Percentiles rank a stretch among this genome's conserved stretches.
Conservation (phyloP, 331 rosid species). For the Malus hybrid region DNA sequence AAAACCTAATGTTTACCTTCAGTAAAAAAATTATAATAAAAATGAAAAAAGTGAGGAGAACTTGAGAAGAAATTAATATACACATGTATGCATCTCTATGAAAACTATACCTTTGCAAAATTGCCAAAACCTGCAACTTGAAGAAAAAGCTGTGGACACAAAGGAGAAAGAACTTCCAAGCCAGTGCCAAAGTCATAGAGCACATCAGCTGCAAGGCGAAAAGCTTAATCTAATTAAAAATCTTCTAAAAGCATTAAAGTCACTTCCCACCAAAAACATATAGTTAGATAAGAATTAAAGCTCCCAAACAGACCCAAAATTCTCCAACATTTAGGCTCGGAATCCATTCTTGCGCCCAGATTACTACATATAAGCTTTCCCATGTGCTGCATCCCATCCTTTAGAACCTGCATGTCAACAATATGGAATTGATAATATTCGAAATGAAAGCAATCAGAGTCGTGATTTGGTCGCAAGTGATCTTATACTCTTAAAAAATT, state of each 20-base stretch:
- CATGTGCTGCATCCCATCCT: constrained; percentile 95
- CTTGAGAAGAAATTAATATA: not conserved
- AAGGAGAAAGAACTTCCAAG: constrained; percentile 89
- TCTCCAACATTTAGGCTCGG: constrained; percentile 93
- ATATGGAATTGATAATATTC: not conserved
- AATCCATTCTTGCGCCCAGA: constrained; percentile 97
- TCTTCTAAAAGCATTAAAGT: constrained; percentile 3
- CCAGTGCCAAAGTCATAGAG: constrained; percentile 85
- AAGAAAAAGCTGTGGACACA: constrained; percentile 91
- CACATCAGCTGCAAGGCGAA: constrained; percentile 63
- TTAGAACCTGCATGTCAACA: constrained; percentile 48
- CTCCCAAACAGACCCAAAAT: constrained; percentile 50
- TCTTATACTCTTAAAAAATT: constrained; percentile 1
- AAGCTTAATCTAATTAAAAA: constrained; percentile 13
- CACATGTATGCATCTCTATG: not conserved
- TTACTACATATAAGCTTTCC: constrained; percentile 90
- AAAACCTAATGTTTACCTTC: not conserved
- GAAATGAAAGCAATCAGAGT: not conserved
- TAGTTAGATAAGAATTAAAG: not conserved
- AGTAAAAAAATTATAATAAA: not conserved
- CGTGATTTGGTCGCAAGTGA: not conserved
- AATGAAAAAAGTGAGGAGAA: not conserved
- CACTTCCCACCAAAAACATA: not conserved
- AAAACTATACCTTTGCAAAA: constrained; percentile 57
- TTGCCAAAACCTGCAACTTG: constrained; percentile 92